Evolutionary conservation across 768 basidiomycete genomes (phyloP), one percentile per base, ranked within the genome.

Genomic region (Macrocybe gigantea): DNA sequence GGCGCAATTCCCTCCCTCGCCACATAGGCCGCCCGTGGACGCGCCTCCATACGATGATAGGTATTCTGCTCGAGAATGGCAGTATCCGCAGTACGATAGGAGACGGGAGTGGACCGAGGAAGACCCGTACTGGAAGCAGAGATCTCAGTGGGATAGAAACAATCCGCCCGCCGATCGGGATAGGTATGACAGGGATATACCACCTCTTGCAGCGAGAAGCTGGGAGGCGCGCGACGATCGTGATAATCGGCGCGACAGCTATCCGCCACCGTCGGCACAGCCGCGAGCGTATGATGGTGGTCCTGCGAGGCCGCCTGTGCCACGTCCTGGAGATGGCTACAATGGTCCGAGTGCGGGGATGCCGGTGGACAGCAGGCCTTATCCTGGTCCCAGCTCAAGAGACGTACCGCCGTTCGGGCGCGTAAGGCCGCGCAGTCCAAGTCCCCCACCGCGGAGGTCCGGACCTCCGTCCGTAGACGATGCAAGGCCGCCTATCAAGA

Each of bases 151-250:
- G 59, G 74, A 76, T 2, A 57, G 68, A 45, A 59, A 54, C 0
- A 34, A 38, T n/a, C 34, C 53, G 9, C 43, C 60, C 10, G 40
- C 54, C 14, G 69, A 71, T 6, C 59, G 65, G 51, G 65, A 72
- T 9, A 61, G 71, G 33, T 69, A 65, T 48, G 72, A 73, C 5
- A 64, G 70, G 33, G 68, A 68, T 9, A 58, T 46, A 3, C 58
- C 58, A 1, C 57, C 56, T 2, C 51, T 53, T 35, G 64, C 58
- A 64, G 32, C 56, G 59, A 44, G 55, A 61, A 42, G 60, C 64
- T 75, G 74, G 73, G 71, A 69, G 33, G 58, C 63, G n/a, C 65
- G 71, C 7, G 65, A 67, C 12, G 74, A 75, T 3, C 68, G 73
- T 6, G 69, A 70, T 1, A 22, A 22, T 22, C 56, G 68, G 8